Evolutionary conservation across 129 eudicot genomes (phyloP), one percentile per base, ranked within the genome.

Genomic region (Escallonia rubra): DNA sequence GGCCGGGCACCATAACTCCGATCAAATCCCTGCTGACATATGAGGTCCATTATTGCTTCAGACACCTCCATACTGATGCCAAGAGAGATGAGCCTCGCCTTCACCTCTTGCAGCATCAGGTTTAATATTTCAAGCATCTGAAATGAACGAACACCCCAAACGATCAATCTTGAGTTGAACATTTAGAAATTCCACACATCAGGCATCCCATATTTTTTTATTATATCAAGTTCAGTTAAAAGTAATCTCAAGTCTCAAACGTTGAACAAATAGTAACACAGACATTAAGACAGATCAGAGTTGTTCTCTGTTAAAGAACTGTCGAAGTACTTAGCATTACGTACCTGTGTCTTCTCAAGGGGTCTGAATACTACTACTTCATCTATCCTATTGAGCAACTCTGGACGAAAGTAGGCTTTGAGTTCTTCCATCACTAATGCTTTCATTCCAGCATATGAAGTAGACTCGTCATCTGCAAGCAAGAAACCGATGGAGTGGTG

Each of bases 361-460:
- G 95, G 64, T 71, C 89, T 89, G 79, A 90, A 90, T 62, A 90
- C 97, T 43, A 90, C 95, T 50, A 90, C 95, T 77, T 90, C 97
- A 48, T 90, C 97, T 3, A 90, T 90, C 75, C 95, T 73, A 73
- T 90, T 90, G 54, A 90, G 95, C 9, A 90, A 76, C 73, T 90
- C 97, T 2, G 97, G 95, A 3, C 97, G 91, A 44, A 90, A 90
- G 71, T 90, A 86, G 34, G 76, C 72, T 74, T 90, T 90, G 1
- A 90, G 83, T 76, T 90, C 90, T 76, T 90, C 97, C 83, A 80
- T 84, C 13, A 90, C 85, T 46, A 84, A 60, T 46, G 95, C 68
- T 73, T 86, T 90, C 78, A 90, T 61, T 61, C 97, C 95, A 60
- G 85, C 77, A 80, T 90, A 86, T 12, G 97, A 84, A 74, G 91